phyloP scores from a whole-genome alignment of 1,139 yeast species.

The Yamadazyma siamensis region DNA sequence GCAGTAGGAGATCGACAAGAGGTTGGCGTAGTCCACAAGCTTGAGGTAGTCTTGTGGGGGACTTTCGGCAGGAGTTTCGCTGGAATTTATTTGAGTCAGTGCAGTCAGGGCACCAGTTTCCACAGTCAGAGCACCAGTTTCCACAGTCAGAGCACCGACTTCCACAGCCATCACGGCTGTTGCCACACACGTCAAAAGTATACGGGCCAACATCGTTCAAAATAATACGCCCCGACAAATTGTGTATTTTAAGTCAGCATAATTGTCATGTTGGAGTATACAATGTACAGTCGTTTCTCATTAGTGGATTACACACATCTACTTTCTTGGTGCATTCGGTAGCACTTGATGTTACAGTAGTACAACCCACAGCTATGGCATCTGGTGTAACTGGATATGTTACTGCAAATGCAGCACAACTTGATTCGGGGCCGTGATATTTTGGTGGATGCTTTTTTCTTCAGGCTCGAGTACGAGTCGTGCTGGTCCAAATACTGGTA shows the following conservation, averaged over 20 bases:
- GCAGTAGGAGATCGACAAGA: constrained; percentile 40
- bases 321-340: constrained; percentile 41
- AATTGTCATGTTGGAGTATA: too few species aligned
- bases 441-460: constrained; percentile 11
- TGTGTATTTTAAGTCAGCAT: too few species aligned
- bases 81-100: too few species aligned
- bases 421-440: constrained; percentile 32
- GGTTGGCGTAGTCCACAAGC: constrained; percentile 26
- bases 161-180: too few species aligned
- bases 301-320: constrained; percentile 27
- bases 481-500: constrained; percentile 41
- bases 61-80: too few species aligned
- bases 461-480: constrained; percentile 16
- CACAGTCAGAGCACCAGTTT: too few species aligned
- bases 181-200: too few species aligned
- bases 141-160: too few species aligned
- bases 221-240: too few species aligned
- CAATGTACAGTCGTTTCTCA: background rate
- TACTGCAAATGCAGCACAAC: constrained; percentile 45
- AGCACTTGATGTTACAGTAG: constrained; percentile 41
- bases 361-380: constrained; percentile 42
- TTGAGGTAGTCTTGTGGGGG: constrained; percentile 6
- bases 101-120: too few species aligned
- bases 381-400: constrained; percentile 35
- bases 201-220: too few species aligned